Base-by-base conservation (phyloP, 768 basidiomycete species). In the Tephrocybe rancida region DNA sequence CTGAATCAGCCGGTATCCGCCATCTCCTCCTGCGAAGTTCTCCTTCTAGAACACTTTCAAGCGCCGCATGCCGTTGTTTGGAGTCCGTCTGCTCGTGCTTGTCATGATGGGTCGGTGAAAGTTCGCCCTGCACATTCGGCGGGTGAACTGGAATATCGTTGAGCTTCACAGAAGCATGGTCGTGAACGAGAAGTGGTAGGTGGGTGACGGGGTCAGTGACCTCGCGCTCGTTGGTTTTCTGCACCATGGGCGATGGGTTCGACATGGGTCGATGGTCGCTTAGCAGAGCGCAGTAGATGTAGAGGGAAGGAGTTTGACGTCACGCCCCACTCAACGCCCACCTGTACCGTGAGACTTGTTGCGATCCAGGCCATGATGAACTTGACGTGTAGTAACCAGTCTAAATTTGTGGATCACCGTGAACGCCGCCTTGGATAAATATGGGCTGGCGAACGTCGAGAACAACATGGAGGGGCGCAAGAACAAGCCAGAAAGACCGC, bases 161-260 rank as follows among this genome's bases (percentile, higher is more conserved):
- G 14, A 77, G 69, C 52, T 77, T 73, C 25, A 67, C 59, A 5
- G 64, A 44, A 52, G 66, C 66, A 29, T 63, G 58, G 58, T 77
- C 72, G 53, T 75, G 73, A 13, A 77, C 66, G 10, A 59, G 57
- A 5, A 75, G 50, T 6, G 66, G 69, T 1, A 70, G 62, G 51
- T 75, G 73, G 18, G 76, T 77, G 35, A 77, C 64, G 16, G 76
- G 76, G 55, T 77, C 76, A 0, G 69, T 71, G 14, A 77, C 74
- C 49, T 62, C 48, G 11, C 66, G 64, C 37, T 65, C 61, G 48
- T 62, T 74, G 5, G 22, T 50, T 14, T 50, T 55, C 9, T 24
- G 35, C 26, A 42, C 32, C 44, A 29, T 8, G 10, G 19, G 19
- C n/a, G 38, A 41, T 9, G 10, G 13, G 9, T 24, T 11, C 9